Evolutionary conservation across 495 filamentous ascomycete genomes (phyloP).

Genomic region (Tuber umbilicatum): DNA sequence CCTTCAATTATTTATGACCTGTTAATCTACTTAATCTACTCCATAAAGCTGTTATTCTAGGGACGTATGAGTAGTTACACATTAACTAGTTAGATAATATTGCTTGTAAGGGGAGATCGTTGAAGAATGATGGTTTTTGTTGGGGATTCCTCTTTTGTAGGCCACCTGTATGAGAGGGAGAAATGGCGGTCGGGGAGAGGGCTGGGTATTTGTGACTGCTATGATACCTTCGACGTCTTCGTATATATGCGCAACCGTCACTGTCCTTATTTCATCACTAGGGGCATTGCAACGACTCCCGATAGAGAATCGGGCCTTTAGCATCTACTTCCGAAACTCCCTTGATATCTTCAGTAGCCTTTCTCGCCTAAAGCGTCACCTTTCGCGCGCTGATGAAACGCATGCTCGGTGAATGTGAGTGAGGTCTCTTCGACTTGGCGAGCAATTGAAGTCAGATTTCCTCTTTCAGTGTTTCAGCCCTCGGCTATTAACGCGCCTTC

Average conservation of each 20-base stretch:
- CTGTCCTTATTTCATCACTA: neutral
- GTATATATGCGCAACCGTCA: neutral
- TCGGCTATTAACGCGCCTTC: neutral
- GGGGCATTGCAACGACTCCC: neutral
- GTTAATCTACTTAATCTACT: neutral
- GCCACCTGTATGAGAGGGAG: neutral
- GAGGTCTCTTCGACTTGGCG: neutral
- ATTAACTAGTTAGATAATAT: neutral
- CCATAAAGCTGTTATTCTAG: neutral
- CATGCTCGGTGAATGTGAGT: neutral
- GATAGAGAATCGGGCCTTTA: neutral
- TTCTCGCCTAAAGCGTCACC: neutral
- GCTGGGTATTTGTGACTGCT: neutral
- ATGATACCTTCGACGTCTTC: neutral
- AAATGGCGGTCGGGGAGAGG: neutral
- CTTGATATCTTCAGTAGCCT: neutral
- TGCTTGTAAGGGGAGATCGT: neutral
- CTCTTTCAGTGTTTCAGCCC: neutral
- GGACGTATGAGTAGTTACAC: neutral
- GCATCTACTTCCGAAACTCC: neutral
- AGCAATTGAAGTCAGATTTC: neutral
- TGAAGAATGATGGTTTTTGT: neutral
- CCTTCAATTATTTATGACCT: neutral
- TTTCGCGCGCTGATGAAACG: neutral
- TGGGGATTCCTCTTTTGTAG: neutral